Evolutionary conservation across 768 basidiomycete species (phyloP), one percentile per base, ranked within the genome.

Genomic region (Saitozyma sp.): DNA sequence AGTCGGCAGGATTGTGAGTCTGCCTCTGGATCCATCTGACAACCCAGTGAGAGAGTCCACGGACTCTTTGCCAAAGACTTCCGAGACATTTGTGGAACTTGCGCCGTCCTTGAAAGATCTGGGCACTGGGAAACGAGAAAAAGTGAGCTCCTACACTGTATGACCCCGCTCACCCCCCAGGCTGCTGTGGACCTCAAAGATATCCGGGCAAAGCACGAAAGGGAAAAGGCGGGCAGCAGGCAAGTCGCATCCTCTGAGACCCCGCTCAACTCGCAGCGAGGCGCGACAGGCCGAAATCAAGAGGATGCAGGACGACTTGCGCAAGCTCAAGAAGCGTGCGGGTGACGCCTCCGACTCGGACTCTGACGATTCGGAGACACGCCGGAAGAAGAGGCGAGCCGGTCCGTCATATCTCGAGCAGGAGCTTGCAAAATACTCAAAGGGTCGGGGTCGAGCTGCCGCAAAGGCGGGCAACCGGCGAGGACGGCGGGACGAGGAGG

Each of bases 271-370:
- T 42, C 8, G 14, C 61, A 92, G 89, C 56, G 83, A 83, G 41
- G 79, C 84, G 10, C 88, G 89, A 19, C 68, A 75, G 62, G 74
- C 70, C 38, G 78, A 76, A 54, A 80, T 80, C 58, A 71, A 75
- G 43, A 62, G 66, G 11, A 90, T 97, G 87, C 91, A 97, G 78
- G 86, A 86, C 8, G 89, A 92, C 50, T 89, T 97, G 59, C 88
- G 90, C 29, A 88, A 85, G 64, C 85, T 95, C 8, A 83, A 86
- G 38, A 86, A 87, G 64, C 84, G 83, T 49, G 85, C 58, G 37
- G 68, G 73, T 7, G 83, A 83, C 29, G 87, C 85, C 49, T 74
- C 72, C 6, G 89, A 89, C 69, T 89, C 88, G 40, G 88, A 91
- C 50, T 83, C 84, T 16, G 71, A 71, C 14, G 58, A 84, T 74